Evolutionary conservation across 441 rosid genomes (phyloP).

Genomic region (Cnidoscolus chayamansa): DNA sequence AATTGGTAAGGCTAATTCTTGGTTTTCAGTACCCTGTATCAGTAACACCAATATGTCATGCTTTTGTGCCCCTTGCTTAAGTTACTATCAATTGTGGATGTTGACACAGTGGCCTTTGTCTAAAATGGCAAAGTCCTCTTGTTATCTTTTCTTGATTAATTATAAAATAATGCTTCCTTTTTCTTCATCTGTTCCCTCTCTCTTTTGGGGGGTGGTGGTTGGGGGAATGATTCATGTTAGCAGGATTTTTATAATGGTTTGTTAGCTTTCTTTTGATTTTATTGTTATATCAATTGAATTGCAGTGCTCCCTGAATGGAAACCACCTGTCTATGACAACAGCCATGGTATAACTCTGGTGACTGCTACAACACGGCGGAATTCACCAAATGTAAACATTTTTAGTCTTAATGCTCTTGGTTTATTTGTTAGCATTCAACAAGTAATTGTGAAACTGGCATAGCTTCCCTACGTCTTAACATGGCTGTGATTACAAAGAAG

Average conservation of each 20-base stretch:
- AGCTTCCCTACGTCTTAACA: constrained; percentile 1
- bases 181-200: neutral
- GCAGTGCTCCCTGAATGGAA: constrained; percentile 94
- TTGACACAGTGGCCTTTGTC: neutral
- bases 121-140: neutral
- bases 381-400: constrained; percentile 66
- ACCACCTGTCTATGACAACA: constrained; percentile 88
- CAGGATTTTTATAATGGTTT: neutral
- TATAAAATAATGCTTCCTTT: neutral
- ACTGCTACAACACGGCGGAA: constrained; percentile 89
- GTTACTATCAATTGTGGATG: constrained; percentile 4
- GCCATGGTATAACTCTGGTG: constrained; percentile 63
- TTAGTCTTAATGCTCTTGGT: constrained; percentile 1
- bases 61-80: constrained; percentile 1
- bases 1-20: constrained; percentile 50
- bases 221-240: neutral
- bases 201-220: neutral
- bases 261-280: constrained; percentile 3
- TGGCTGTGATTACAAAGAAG: neutral
- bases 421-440: neutral
- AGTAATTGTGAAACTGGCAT: neutral
- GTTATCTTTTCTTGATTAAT: neutral
- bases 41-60: neutral
- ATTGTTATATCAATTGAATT: constrained; percentile 17
- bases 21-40: constrained; percentile 7